Conservation (phyloP, 1,284 basidiomycete genomes). For the Ustilago curta region DNA sequence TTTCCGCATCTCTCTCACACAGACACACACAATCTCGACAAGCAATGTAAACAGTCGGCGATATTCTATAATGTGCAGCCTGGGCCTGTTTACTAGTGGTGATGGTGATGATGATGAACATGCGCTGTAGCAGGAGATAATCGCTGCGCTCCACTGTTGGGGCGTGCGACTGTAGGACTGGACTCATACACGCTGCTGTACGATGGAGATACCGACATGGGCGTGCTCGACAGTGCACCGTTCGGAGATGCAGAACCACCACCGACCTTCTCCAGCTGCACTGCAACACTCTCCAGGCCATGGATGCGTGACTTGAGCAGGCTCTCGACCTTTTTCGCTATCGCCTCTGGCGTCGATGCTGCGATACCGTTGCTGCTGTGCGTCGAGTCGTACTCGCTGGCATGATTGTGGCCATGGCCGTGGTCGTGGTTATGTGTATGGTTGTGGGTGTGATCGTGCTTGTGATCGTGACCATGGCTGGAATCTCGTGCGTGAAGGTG, state of each 20-base stretch:
- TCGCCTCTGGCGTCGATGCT: constrained; percentile 41
- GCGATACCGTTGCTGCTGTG: neutral
- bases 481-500: constrained; percentile 6
- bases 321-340: constrained; percentile 49
- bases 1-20: neutral
- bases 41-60: neutral
- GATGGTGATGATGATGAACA: constrained; percentile 18
- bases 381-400: constrained; percentile 25
- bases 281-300: constrained; percentile 55
- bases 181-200: constrained; percentile 33
- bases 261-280: constrained; percentile 54
- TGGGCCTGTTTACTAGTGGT: neutral
- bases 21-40: neutral
- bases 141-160: constrained; percentile 4
- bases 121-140: constrained; percentile 23
- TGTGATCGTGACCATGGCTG: constrained; percentile 2
- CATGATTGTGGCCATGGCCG: constrained; percentile 66
- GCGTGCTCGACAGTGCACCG: constrained; percentile 11
- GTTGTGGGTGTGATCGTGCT: constrained; percentile 71
- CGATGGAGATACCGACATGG: constrained; percentile 29
- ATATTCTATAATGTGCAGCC: neutral
- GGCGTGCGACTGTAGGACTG: constrained; percentile 14
- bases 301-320: constrained; percentile 53
- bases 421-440: constrained; percentile 74
- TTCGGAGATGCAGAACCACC: constrained; percentile 7